A percentile compares a stretch with the other conserved stretches of the same genome.
Evolutionary conservation across 176 grass and related monocot genomes (phyloP).

Genomic region (Rhynchospora tenuis): DNA sequence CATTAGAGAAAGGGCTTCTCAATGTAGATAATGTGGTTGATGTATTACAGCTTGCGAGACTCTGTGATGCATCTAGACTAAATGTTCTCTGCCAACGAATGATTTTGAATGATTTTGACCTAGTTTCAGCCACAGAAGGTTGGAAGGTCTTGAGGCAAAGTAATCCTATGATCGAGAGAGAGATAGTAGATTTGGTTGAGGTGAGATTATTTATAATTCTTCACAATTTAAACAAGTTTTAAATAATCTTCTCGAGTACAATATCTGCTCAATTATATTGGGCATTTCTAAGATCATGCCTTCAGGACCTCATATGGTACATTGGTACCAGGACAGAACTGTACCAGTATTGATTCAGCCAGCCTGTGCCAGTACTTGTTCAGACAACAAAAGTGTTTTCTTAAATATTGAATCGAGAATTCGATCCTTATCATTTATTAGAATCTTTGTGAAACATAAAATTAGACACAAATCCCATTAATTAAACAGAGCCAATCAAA

Average conservation of each 20-base stretch:
- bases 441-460: not conserved
- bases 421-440: not conserved
- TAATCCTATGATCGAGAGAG: slow-evolving; percentile 52
- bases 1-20: slow-evolving; percentile 49
- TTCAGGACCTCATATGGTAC: not conserved
- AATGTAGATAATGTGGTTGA: slow-evolving; percentile 70
- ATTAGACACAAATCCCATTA: not conserved
- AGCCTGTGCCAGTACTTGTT: not conserved
- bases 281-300: not conserved
- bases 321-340: not conserved
- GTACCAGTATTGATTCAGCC: not conserved
- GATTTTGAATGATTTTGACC: slow-evolving; percentile 55
- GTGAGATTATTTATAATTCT: not conserved
- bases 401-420: not conserved
- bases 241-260: not conserved
- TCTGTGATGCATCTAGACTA: slow-evolving; percentile 68
- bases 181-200: slow-evolving; percentile 39
- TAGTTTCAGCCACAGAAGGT: slow-evolving; percentile 48
- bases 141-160: slow-evolving; percentile 67
- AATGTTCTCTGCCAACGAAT: slow-evolving; percentile 46
- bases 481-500: slow-evolving; percentile 6
- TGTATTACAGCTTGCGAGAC: slow-evolving; percentile 53
- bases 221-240: not conserved
- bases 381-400: not conserved
- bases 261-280: not conserved